phyloP scores from a whole-genome alignment of 2,329 filamentous ascomycete genomes.

The Diaporthe ilicicola region DNA sequence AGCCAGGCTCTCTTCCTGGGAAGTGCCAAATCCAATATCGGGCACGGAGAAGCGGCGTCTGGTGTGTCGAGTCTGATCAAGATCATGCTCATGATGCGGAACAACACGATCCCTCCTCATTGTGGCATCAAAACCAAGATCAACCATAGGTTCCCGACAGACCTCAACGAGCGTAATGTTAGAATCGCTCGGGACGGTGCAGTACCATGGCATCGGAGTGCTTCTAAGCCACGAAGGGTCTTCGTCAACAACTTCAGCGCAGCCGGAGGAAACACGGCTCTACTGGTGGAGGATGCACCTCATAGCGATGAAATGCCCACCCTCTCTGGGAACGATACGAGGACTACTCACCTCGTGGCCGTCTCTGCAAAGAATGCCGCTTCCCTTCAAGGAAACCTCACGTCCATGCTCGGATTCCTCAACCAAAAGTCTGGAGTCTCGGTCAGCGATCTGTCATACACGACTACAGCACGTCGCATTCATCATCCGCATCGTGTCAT shows the following conservation, averaged over 20 bases:
- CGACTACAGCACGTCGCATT: constrained; percentile 71
- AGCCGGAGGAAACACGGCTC: constrained; percentile 74
- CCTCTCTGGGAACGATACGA: constrained; percentile 53
- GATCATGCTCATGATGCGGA: constrained; percentile 51
- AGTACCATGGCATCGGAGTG: too few species aligned
- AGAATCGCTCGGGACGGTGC: too few species aligned
- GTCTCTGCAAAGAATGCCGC: constrained; percentile 62
- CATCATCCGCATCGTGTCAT: constrained; percentile 53
- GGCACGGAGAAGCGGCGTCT: constrained; percentile 51
- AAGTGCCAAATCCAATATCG: constrained; percentile 58
- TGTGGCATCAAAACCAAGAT: constrained; percentile 54
- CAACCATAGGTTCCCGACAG: constrained; percentile 37
- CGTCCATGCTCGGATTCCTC: constrained; percentile 62
- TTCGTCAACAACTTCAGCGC: constrained; percentile 76
- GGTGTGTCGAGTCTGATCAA: constrained; percentile 49
- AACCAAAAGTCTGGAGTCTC: constrained; percentile 57
- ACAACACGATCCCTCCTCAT: constrained; percentile 53
- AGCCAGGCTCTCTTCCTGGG: constrained; percentile 64
- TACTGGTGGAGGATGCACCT: constrained; percentile 71
- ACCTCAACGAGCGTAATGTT: not conserved
- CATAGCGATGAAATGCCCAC: constrained; percentile 25
- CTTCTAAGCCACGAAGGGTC: too few species aligned
- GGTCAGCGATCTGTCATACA: constrained; percentile 69
- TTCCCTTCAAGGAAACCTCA: constrained; percentile 68
- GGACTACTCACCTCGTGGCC: constrained; percentile 64